Percentiles rank a stretch among this genome's conserved stretches.
phyloP scores from a whole-genome alignment of 805 yeast species.

The Teunomyces atbi region DNA sequence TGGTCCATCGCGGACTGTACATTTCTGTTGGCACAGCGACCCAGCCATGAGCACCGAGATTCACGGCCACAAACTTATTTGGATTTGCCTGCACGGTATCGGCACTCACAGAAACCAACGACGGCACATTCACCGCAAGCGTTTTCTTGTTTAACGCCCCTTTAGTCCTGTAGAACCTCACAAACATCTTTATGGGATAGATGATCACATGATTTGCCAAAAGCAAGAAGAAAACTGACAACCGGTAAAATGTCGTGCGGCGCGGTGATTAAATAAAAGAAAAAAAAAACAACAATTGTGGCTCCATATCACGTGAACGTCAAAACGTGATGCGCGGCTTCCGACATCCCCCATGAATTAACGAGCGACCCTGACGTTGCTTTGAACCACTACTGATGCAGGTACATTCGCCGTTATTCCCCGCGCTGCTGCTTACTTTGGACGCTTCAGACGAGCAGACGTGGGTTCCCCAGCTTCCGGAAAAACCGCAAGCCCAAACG shows the following conservation, averaged over 20 bases:
- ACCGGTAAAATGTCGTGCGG: constrained; percentile 1
- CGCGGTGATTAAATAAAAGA: not conserved
- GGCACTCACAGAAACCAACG: constrained; percentile 6
- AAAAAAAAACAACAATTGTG: not conserved
- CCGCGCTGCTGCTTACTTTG: constrained; percentile 18
- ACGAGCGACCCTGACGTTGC: not conserved
- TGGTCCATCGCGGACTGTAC: constrained; percentile 21
- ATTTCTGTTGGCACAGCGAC: constrained; percentile 17
- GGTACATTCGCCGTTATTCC: constrained; percentile 23
- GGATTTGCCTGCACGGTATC: constrained; percentile 11
- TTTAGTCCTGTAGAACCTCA: constrained; percentile 7
- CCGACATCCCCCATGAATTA: not conserved
- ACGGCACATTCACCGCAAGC: not conserved
- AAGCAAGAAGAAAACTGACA: not conserved
- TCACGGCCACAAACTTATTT: constrained; percentile 15
- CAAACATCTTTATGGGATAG: not conserved
- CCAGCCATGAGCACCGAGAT: constrained; percentile 21
- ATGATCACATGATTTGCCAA: not conserved
- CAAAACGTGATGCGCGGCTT: too few relatives aligned
- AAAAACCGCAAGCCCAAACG: constrained; percentile 57
- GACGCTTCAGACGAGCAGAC: constrained; percentile 1
- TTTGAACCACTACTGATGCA: constrained; percentile 2
- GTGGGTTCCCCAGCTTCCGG: constrained; percentile 45
- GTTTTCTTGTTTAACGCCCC: constrained; percentile 8
- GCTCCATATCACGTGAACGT: not conserved